Base-by-base conservation (phyloP, 345 rosid genomes). In the Camelina hispida region DNA sequence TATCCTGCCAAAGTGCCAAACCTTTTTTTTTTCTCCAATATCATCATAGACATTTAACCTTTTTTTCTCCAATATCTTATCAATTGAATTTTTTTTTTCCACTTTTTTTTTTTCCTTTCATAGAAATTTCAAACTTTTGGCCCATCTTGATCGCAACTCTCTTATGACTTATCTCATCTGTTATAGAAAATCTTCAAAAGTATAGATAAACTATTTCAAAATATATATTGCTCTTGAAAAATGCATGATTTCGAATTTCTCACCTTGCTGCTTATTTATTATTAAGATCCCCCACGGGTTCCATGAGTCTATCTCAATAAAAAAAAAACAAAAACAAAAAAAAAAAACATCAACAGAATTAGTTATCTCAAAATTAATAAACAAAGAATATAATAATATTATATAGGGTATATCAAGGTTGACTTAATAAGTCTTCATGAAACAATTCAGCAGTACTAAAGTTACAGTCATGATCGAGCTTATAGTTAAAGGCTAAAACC, bases 181-280 rank as follows among this genome's bases (percentile, higher is more conserved):
- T 34, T 22, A 2, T 17, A 20, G 6, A 35, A 37, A 66, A 12
- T 3, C 4, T 18, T 2, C 10, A 14, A 22, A 35, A 66, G 38
- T 2, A 46, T 2, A 46, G 42, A 6, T 20, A 38, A 20, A 20
- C 4, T 20, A 0, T 6, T 3, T n/a, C 8, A 13, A 2, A n/a
- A 25, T 63, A n/a, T 32, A 4, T 15, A 50, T 18, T 2, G 69
- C 9, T 37, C 40, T 37, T 37, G 40, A 37, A 37, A 37, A 37
- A 37, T 37, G 40, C 62, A 62, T 38, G 50, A 23, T 62, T 72
- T 42, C 52, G 18, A 37, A 63, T 6, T 0, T 46, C 48, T 70
- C 18, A 14, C 16, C 9, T 17, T 28, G 30, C 8, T 13, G 16
- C 40, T 55, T 11, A n/a, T 23, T 34, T 30, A 37, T 34, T 30